These are phyloP conservation scores for Gaeumannomyces tritici DNA, from an alignment of 2,329 filamentous ascomycete genomes.

Conservation along the genomic window DNA sequence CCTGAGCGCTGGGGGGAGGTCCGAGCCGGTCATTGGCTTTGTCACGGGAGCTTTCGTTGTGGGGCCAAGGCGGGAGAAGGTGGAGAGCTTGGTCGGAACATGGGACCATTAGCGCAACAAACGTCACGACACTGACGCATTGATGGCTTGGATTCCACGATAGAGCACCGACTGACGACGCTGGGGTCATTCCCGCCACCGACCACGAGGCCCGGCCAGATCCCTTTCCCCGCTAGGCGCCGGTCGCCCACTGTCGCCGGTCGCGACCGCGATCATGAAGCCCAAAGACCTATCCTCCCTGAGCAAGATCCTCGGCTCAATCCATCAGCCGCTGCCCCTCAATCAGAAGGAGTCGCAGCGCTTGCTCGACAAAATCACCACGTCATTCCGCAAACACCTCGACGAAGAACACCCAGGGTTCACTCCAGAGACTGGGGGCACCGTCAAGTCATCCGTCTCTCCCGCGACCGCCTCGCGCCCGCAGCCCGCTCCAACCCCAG, in stretches of 20 bases:
- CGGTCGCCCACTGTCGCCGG: not conserved
- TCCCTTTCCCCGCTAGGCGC: not conserved
- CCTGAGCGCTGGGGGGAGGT: too few relatives aligned
- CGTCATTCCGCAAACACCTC: conserved; percentile 48
- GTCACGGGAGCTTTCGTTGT: not conserved
- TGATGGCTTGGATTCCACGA: not conserved
- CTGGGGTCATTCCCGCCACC: not conserved
- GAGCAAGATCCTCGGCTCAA: conserved; percentile 30
- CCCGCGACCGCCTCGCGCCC: conserved; percentile 5
- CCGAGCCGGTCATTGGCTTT: not conserved
- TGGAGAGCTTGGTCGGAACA: not conserved
- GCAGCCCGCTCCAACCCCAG: conserved; percentile 5
- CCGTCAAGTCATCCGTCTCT: not conserved
- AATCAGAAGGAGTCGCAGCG: conserved; percentile 40
- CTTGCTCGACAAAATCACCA: conserved; percentile 45
- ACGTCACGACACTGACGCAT: not conserved
- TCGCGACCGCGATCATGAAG: conserved; percentile 16
- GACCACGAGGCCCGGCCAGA: not conserved
- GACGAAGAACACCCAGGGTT: conserved; percentile 32
- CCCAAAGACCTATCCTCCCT: conserved; percentile 25
- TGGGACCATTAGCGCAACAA: not conserved
- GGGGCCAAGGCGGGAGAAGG: not conserved
- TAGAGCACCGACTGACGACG: not conserved
- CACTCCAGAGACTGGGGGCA: too few relatives aligned
- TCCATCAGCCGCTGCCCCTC: conserved; percentile 44